Conservation (phyloP, 306 rosid species). For the Gillenia trifoliata region DNA sequence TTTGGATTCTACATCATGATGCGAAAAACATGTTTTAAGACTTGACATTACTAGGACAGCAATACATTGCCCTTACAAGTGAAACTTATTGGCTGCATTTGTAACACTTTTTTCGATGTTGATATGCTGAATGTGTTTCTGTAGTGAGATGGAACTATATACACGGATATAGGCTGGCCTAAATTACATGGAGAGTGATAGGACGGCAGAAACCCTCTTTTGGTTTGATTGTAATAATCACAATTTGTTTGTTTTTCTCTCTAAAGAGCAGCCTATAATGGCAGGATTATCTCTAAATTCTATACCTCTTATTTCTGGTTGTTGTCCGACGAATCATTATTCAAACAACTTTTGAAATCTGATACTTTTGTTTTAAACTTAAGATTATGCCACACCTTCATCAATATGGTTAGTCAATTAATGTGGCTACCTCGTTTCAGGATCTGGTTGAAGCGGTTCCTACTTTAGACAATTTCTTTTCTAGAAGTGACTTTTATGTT, state of each 20-base stretch:
- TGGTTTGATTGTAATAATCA: background rate
- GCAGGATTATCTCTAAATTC: background rate
- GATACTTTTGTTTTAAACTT: background rate
- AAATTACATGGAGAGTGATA: background rate
- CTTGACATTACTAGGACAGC: background rate
- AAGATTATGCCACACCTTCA: background rate
- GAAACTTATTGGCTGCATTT: background rate
- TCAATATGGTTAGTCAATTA: background rate
- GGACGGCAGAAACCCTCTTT: background rate
- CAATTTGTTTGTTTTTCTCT: background rate
- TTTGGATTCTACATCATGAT: background rate
- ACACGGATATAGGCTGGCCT: background rate
- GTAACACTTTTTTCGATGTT: background rate
- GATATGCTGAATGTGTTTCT: background rate
- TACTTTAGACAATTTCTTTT: slow-evolving; percentile 10
- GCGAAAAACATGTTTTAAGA: background rate
- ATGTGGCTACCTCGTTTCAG: background rate
- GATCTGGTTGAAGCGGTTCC: slow-evolving; percentile 6
- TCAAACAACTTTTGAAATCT: background rate
- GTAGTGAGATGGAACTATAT: background rate
- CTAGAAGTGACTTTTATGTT: slow-evolving; percentile 3
- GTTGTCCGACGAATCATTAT: background rate
- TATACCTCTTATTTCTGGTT: background rate
- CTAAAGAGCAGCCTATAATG: background rate
- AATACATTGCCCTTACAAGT: background rate